Conservation (phyloP, 495 filamentous ascomycete genomes). For the Astrothelium macrocarpum region DNA sequence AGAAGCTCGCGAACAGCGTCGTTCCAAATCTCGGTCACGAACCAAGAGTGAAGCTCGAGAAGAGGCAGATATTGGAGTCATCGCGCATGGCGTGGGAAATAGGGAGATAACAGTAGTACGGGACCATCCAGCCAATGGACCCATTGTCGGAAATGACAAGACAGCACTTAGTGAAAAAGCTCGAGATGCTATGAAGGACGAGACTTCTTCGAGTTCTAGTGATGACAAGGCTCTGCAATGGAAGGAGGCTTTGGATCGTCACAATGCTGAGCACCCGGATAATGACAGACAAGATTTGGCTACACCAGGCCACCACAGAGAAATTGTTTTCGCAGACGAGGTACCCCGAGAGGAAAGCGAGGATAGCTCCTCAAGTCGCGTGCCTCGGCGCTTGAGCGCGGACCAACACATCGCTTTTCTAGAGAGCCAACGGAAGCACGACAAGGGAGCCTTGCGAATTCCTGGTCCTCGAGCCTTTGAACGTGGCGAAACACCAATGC, state of each 20-base stretch:
- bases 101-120: conserved; percentile 68
- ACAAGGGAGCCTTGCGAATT: conserved; percentile 59
- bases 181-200: background rate
- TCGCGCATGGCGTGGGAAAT: conserved; percentile 60
- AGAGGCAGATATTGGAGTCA: conserved; percentile 36
- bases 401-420: conserved; percentile 81
- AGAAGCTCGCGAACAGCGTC: conserved; percentile 45
- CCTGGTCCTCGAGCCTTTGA: conserved; percentile 83
- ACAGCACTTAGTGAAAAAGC: background rate
- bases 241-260: background rate
- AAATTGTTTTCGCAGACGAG: conserved; percentile 56
- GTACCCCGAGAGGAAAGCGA: conserved; percentile 34
- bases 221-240: background rate
- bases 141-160: background rate
- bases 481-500: conserved; percentile 58
- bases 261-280: background rate
- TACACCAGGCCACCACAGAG: conserved; percentile 21
- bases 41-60: conserved; percentile 45
- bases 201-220: background rate
- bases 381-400: conserved; percentile 46
- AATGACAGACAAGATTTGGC: background rate
- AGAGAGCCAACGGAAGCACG: conserved; percentile 64
- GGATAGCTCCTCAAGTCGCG: conserved; percentile 26
- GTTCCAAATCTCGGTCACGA: conserved; percentile 41
- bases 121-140: conserved; percentile 1